Base-by-base conservation (phyloP, 2,329 filamentous ascomycete genomes). In the Ophidiomyces ophidiicola region DNA sequence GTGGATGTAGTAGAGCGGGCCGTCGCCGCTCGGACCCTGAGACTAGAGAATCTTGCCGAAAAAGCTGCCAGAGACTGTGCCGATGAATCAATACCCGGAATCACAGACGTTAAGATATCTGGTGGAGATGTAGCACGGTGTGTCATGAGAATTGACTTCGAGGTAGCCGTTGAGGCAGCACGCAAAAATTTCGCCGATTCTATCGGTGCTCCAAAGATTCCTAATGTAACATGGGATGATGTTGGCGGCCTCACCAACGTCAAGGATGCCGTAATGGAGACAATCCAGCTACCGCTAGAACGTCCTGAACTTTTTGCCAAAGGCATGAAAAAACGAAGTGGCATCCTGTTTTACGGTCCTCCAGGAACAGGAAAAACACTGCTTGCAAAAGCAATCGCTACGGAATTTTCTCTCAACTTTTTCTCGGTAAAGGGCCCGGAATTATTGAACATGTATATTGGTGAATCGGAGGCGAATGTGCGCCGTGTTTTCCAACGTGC, bases 301-400 rank as follows among this genome's bases (percentile, higher is more conserved):
- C 90, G 96, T 60, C 92, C 90, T 53, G 92, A 98, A 67, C 96
- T 92, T 71, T 98, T 96, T 78, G 86, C 94, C 78, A 98, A 98
- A 72, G 92, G 90, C 64, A 80, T 98, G 56, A 94, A 87, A 46
- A 90, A 90, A 46, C 96, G 90, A 50, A 85, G 88, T 56, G 90
- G 90, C 82, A 90, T 98, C 47, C 73, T 98, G 48, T 98, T 98
- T 73, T 98, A 94, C 59, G 92, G 90, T 50, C 90, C 92, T 48
- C 90, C 90, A 51, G 90, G 90, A 88, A 98, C 92, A 58, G 90
- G 90, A 93, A 98, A 98, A 75, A 98, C 90, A 45, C 78, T 98
- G 71, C 82, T 98, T 69, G 90, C 90, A 61, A 98, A 98, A 76
- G 90, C 90, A 53, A 90, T 98, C 51, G 90, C 90, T 67, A 98